These are phyloP conservation scores for Pythium scleroteichum DNA, from an alignment of 352 stramenopile genomes.

Conservation along the genomic window DNA sequence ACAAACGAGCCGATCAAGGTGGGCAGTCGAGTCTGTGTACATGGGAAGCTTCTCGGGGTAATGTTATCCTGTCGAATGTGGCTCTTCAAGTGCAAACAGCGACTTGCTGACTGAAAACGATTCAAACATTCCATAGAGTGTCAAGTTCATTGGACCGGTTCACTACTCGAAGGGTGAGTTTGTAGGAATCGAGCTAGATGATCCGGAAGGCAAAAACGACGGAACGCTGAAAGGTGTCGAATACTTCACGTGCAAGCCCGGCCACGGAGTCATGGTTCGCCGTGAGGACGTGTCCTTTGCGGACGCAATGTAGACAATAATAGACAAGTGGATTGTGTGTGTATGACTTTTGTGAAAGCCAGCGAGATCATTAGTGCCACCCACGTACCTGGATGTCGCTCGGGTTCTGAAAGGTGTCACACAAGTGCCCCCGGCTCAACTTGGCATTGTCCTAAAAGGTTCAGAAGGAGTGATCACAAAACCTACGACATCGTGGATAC, in stretches of 20 bases:
- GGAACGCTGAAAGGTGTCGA: conserved; percentile 61
- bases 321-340: too few species aligned
- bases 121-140: conserved; percentile 28
- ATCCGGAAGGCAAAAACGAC: conserved; percentile 71
- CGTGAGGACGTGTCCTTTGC: conserved; percentile 14
- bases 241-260: conserved; percentile 62
- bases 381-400: not conserved
- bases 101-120: too few species aligned
- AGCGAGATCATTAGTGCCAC: not conserved
- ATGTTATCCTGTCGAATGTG: not conserved
- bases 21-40: conserved; percentile 38
- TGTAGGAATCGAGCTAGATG: conserved; percentile 57
- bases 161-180: conserved; percentile 79
- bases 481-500: not conserved
- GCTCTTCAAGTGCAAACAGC: too few species aligned
- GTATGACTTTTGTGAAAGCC: conserved; percentile 30
- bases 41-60: conserved; percentile 32
- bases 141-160: conserved; percentile 62
- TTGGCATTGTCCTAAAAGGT: not conserved
- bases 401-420: too few species aligned
- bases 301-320: too few species aligned
- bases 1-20: conserved; percentile 13
- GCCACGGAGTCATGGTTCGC: conserved; percentile 73
- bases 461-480: too few species aligned
- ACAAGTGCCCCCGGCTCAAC: not conserved